phyloP scores from a whole-genome alignment of 2,329 filamentous ascomycete species.

The Didymella lethalis region DNA sequence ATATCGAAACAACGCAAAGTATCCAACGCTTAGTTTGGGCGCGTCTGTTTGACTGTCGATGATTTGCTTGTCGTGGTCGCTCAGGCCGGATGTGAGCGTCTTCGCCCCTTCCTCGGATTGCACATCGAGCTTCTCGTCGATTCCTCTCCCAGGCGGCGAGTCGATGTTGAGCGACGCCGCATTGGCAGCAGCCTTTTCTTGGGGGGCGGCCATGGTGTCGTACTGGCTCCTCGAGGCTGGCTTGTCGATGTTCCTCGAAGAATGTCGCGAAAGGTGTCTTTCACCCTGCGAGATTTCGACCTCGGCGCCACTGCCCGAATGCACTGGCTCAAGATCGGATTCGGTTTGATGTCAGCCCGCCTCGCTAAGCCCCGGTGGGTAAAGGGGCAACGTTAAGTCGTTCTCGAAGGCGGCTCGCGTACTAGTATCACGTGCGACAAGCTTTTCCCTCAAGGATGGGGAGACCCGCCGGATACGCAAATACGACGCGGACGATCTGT shows the following conservation, averaged over 20 bases:
- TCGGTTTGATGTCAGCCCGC: slow-evolving; percentile 15
- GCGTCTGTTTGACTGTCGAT: slow-evolving; percentile 53
- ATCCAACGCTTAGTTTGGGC: slow-evolving; percentile 54
- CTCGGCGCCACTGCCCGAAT: slow-evolving; percentile 18
- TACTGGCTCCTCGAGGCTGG: slow-evolving; percentile 13
- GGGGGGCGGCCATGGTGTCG: slow-evolving; percentile 18
- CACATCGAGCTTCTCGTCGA: slow-evolving; percentile 38
- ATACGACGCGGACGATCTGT: slow-evolving; percentile 5
- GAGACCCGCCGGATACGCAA: slow-evolving; percentile 14
- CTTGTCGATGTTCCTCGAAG: slow-evolving; percentile 12
- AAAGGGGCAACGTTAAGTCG: slow-evolving; percentile 17
- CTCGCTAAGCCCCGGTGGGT: slow-evolving; percentile 15
- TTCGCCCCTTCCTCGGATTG: slow-evolving; percentile 31
- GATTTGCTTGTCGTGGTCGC: slow-evolving; percentile 45
- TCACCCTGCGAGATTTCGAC: slow-evolving; percentile 19
- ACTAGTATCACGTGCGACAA: slow-evolving; percentile 17
- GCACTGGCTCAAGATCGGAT: slow-evolving; percentile 10
- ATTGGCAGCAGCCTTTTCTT: slow-evolving; percentile 19
- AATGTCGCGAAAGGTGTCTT: slow-evolving; percentile 12
- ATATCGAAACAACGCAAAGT: slow-evolving; percentile 58
- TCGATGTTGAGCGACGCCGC: slow-evolving; percentile 12
- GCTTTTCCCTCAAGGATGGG: slow-evolving; percentile 4
- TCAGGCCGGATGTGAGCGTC: slow-evolving; percentile 37
- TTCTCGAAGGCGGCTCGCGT: slow-evolving; percentile 15
- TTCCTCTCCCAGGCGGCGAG: slow-evolving; percentile 19